Evolutionary conservation across 768 basidiomycete species (phyloP).

Genomic region (Lactifluus piperatus): DNA sequence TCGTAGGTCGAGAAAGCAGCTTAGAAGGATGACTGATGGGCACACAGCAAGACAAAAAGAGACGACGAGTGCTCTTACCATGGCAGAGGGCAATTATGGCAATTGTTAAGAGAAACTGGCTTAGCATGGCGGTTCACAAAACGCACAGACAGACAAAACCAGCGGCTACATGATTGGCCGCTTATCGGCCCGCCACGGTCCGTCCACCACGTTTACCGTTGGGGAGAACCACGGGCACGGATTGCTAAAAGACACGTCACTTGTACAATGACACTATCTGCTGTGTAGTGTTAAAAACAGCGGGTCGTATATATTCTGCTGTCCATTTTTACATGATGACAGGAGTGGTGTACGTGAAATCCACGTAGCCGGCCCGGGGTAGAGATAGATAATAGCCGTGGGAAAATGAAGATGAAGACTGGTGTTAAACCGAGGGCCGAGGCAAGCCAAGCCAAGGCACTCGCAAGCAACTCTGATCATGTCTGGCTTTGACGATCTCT

Average conservation of each 20-base stretch:
- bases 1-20: conserved; percentile 79
- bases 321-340: too few relatives aligned
- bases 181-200: not conserved
- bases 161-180: not conserved
- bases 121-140: conserved; percentile 5
- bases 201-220: too few relatives aligned
- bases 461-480: conserved; percentile 4
- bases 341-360: too few relatives aligned
- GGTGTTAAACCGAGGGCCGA: too few relatives aligned
- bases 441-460: not conserved
- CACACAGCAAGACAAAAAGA: not conserved
- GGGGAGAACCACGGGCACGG: too few relatives aligned
- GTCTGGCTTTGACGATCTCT: conserved; percentile 25
- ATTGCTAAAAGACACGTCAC: too few relatives aligned
- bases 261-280: too few relatives aligned
- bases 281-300: too few relatives aligned
- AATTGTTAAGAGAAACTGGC: conserved; percentile 6
- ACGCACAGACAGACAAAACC: not conserved
- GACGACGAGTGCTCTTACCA: not conserved
- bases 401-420: not conserved
- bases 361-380: too few relatives aligned
- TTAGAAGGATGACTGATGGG: conserved; percentile 23
- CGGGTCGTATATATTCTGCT: too few relatives aligned
- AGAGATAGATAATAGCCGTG: too few relatives aligned
- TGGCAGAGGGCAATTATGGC: conserved; percentile 15